Evolutionary conservation across 1,284 basidiomycete genomes (phyloP), one percentile per base, ranked within the genome.

Genomic region (Apiotrichum brassicae): DNA sequence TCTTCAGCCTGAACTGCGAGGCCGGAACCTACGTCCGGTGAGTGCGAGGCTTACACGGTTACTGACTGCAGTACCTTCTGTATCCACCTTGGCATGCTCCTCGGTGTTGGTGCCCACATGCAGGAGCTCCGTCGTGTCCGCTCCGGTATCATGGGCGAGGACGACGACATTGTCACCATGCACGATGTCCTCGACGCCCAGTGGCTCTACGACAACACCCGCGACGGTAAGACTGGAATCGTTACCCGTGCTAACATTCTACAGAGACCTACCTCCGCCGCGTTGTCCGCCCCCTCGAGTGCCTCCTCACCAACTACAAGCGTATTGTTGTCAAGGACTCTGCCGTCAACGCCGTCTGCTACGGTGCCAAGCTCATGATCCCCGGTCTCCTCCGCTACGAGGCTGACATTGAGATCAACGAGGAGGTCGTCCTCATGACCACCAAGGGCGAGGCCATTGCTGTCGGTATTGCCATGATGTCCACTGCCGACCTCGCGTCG

Each of bases 371-470:
- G 75, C 84, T 99, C 67, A 99, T 99, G 95, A 93, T 99, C 63
- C 95, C 95, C 56, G 95, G 95, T 75, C 80, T 99, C 40, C 79
- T 99, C 48, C 88, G 95, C 60, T 99, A 97, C 73, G 93, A 98
- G 75, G 83, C 85, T 39, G 93, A 94, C 70, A 99, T 99, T 60
- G 84, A 91, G 64, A 76, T 97, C 45, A 82, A 94, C 71, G 95
- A 99, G 74, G 95, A 99, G 75, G 87, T 99, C 42, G 94, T 99
- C 40, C 78, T 99, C 58, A 99, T 99, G 93, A 99, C 95, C 48
- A 99, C 95, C 41, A 99, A 99, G 79, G 95, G 93, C 61, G 95
- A 99, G 75, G 95, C 92, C 36, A 97, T 99, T 68, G 95, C 95
- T 23, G 82, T 99, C 41, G 95, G 88, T 55, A 84, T 93, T 61